Evolutionary conservation across 208 protist genomes (phyloP).

Genomic region (Crithidia acanthocephali): DNA sequence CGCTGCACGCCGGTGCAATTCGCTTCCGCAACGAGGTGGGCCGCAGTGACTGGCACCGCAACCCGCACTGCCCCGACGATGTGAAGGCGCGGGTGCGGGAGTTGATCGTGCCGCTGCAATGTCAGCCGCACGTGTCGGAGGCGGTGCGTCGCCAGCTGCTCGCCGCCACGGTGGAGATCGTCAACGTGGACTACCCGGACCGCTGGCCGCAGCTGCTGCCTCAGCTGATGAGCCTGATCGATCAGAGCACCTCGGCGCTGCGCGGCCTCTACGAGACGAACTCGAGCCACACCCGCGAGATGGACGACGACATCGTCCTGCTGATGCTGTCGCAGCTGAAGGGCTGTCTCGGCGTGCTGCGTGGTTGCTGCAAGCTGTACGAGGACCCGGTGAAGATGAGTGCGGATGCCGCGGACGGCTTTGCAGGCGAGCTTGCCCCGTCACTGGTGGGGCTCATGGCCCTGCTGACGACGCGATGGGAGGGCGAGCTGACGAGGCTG

Average conservation of each 20-base stretch:
- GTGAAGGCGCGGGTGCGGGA: conserved; percentile 50
- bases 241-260: conserved; percentile 39
- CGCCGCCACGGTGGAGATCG: conserved; percentile 62
- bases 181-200: conserved; percentile 74
- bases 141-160: conserved; percentile 77
- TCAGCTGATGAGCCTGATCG: conserved; percentile 55
- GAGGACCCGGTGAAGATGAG: conserved; percentile 57
- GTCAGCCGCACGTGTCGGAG: conserved; percentile 68
- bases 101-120: conserved; percentile 67
- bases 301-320: conserved; percentile 22
- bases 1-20: conserved; percentile 66
- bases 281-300: conserved; percentile 21
- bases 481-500: conserved; percentile 34
- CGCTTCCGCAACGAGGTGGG: conserved; percentile 78
- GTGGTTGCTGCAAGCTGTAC: conserved; percentile 70
- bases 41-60: conserved; percentile 77
- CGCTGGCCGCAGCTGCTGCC: conserved; percentile 70
- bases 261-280: conserved; percentile 25
- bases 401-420: conserved; percentile 55
- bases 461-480: conserved; percentile 51
- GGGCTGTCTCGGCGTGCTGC: conserved; percentile 68
- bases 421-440: conserved; percentile 43
- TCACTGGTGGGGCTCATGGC: conserved; percentile 57
- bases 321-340: conserved; percentile 59
- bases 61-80: conserved; percentile 55